phyloP scores from a whole-genome alignment of 177 flowering plant genomes.

The Vitis hybrid region DNA sequence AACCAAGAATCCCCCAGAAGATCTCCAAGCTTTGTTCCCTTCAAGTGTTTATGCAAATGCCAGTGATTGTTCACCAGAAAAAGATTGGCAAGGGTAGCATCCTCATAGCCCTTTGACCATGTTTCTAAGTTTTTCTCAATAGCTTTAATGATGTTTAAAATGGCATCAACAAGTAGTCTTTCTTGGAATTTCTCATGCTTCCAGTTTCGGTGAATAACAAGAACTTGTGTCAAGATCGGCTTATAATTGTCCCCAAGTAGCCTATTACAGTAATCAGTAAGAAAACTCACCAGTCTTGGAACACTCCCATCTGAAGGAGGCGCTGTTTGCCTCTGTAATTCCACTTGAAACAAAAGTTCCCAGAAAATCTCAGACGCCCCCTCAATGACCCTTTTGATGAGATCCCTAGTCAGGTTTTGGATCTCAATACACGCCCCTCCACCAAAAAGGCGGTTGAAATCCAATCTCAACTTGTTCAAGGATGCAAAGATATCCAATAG shows the following conservation, averaged over 20 bases:
- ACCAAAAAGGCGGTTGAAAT: constrained; percentile 88
- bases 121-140: constrained; percentile 76
- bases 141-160: constrained; percentile 67
- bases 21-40: constrained; percentile 79
- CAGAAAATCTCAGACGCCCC: constrained; percentile 90
- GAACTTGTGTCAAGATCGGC: constrained; percentile 69
- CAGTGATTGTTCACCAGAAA: constrained; percentile 93
- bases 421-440: constrained; percentile 80
- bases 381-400: constrained; percentile 75
- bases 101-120: constrained; percentile 80
- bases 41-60: constrained; percentile 74
- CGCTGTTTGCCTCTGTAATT: constrained; percentile 68
- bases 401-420: constrained; percentile 85
- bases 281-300: constrained; percentile 75
- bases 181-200: constrained; percentile 75
- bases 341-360: constrained; percentile 89
- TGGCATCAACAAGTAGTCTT: constrained; percentile 54
- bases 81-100: constrained; percentile 46
- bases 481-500: constrained; percentile 84
- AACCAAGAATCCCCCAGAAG: constrained; percentile 75
- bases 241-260: constrained; percentile 80
- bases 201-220: constrained; percentile 92
- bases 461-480: constrained; percentile 76
- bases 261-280: constrained; percentile 77
- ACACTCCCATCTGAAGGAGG: constrained; percentile 88